Percentiles rank a stretch among this genome's conserved stretches.
These are phyloP conservation scores for Carex pumila DNA, from an alignment of 176 grass and related monocot species.

Conservation along the genomic window DNA sequence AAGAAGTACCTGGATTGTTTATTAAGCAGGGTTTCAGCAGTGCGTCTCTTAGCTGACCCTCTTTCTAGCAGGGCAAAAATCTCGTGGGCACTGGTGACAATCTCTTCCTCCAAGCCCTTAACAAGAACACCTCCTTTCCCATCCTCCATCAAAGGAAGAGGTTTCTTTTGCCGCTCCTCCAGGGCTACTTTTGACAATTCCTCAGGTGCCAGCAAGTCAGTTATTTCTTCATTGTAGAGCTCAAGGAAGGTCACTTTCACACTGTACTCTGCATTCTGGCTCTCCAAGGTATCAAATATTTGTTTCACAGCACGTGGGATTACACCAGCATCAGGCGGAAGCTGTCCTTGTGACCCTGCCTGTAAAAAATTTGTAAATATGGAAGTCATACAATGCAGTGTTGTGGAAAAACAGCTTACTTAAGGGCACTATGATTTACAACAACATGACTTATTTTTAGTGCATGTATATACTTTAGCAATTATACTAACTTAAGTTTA, in stretches of 20 bases:
- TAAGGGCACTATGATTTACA: not conserved
- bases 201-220: slow-evolving; percentile 89
- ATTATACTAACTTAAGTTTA: not conserved
- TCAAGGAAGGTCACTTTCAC: slow-evolving; percentile 96
- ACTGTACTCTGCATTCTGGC: slow-evolving; percentile 95
- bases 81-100: slow-evolving; percentile 70
- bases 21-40: slow-evolving; percentile 89
- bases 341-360: slow-evolving; percentile 51
- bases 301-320: slow-evolving; percentile 97
- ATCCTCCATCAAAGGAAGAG: slow-evolving; percentile 93
- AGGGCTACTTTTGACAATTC: slow-evolving; percentile 68
- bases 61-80: slow-evolving; percentile 95
- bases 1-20: slow-evolving; percentile 96
- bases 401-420: not conserved
- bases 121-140: slow-evolving; percentile 96
- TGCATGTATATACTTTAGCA: not conserved
- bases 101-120: slow-evolving; percentile 92
- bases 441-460: not conserved
- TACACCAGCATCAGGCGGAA: slow-evolving; percentile 80
- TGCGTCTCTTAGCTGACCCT: slow-evolving; percentile 87
- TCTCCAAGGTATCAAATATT: slow-evolving; percentile 88
- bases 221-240: slow-evolving; percentile 98
- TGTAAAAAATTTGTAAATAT: slow-evolving; percentile 29
- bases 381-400: not conserved
- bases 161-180: slow-evolving; percentile 81